Conservation (phyloP, 352 stramenopile species). For the Pelagophyceae sp. region DNA sequence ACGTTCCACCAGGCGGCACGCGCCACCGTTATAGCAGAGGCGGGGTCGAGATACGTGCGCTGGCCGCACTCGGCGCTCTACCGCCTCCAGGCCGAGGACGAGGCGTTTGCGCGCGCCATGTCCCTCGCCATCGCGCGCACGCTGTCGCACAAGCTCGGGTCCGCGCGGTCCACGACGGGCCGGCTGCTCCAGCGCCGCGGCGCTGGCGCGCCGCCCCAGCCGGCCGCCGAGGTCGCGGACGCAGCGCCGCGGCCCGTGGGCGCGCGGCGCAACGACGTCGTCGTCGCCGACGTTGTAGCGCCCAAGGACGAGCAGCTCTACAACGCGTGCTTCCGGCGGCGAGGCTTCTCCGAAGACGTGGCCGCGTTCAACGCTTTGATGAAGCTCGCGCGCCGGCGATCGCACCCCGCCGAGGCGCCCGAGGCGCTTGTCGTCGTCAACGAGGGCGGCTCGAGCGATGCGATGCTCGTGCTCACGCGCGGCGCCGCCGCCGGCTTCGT, state of each 20-base stretch:
- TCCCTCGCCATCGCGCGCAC: conserved; percentile 7
- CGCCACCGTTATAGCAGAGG: neutral
- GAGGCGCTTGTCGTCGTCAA: neutral
- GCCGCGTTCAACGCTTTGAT: neutral
- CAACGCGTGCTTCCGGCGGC: neutral
- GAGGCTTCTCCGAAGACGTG: neutral
- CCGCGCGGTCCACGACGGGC: neutral
- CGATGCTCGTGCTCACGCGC: neutral
- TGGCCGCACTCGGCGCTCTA: neutral
- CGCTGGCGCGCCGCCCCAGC: too few relatives aligned
- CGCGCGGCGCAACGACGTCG: neutral
- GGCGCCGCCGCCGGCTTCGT: neutral
- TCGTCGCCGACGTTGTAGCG: neutral
- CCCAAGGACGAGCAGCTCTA: neutral
- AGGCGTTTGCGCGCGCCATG: neutral
- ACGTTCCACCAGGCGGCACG: conserved; percentile 15
- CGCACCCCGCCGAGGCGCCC: too few relatives aligned
- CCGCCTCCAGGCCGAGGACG: neutral
- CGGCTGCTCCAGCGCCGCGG: neutral
- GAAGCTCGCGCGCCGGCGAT: too few relatives aligned
- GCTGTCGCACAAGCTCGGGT: conserved; percentile 12
- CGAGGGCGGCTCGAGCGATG: neutral
- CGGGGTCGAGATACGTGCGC: neutral
- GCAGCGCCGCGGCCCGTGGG: neutral
- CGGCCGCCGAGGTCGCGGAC: neutral